Evolutionary conservation across 441 rosid species (phyloP).

Genomic region (Flueggea neowawraea): DNA sequence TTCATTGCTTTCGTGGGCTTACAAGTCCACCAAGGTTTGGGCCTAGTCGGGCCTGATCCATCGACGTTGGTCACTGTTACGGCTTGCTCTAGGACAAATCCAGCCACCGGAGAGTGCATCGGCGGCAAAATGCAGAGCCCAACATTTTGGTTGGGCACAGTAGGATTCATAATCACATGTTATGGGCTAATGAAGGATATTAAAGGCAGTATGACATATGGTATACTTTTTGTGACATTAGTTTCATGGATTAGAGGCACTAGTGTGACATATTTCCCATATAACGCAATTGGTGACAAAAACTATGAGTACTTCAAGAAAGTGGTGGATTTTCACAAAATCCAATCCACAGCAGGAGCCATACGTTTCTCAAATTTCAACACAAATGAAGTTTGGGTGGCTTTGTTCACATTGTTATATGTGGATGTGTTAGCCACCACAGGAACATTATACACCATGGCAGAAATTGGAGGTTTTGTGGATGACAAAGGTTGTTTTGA

Average conservation of each 20-base stretch:
- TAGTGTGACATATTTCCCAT: constrained; percentile 61
- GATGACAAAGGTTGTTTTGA: constrained; percentile 60
- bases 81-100: constrained; percentile 46
- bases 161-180: constrained; percentile 63
- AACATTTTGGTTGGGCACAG: constrained; percentile 72
- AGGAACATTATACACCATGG: constrained; percentile 70
- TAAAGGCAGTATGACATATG: constrained; percentile 85
- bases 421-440: constrained; percentile 78
- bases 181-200: constrained; percentile 63
- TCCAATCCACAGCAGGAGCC: constrained; percentile 66
- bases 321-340: constrained; percentile 65
- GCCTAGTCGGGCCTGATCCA: constrained; percentile 82
- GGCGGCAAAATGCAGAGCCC: constrained; percentile 70
- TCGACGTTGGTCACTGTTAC: constrained; percentile 62
- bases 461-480: constrained; percentile 69
- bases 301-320: constrained; percentile 63
- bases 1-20: constrained; percentile 85
- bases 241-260: constrained; percentile 83
- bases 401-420: constrained; percentile 56
- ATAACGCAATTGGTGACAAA: constrained; percentile 47
- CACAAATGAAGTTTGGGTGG: constrained; percentile 61
- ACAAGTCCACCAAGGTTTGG: constrained; percentile 71
- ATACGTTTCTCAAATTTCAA: constrained; percentile 59
- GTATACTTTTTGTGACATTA: constrained; percentile 60
- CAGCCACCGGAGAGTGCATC: constrained; percentile 59